Conservation (phyloP, 179 eudicot genomes). For the Patellifolia procumbens region DNA sequence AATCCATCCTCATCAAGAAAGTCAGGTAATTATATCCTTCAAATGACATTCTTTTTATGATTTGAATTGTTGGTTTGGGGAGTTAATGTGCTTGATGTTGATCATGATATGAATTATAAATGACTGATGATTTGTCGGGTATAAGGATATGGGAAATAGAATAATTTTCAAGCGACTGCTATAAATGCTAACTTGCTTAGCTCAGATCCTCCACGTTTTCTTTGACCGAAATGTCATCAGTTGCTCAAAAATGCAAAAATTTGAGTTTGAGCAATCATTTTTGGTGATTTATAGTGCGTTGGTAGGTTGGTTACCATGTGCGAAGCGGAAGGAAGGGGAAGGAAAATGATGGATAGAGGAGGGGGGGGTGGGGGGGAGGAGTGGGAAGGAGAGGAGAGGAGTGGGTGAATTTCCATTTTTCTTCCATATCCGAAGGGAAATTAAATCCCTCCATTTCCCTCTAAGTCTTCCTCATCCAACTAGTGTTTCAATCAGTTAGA, state of each 20-base stretch:
- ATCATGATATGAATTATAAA: not conserved
- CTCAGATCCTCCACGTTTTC: not conserved
- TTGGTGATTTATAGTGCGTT: not conserved
- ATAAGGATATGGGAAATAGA: not conserved
- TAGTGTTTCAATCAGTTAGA: too few species aligned
- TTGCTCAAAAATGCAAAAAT: not conserved
- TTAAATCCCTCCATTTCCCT: too few species aligned
- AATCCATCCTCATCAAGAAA: slow-evolving; percentile 69
- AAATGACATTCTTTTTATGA: not conserved
- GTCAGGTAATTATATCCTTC: slow-evolving; percentile 52
- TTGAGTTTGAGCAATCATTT: not conserved
- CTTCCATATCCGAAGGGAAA: too few species aligned
- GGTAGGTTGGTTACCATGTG: too few species aligned
- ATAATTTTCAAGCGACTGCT: not conserved
- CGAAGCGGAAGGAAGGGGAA: too few species aligned
- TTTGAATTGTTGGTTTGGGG: not conserved
- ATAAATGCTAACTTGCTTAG: not conserved
- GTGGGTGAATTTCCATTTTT: too few species aligned
- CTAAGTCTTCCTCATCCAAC: too few species aligned
- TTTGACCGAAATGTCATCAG: not conserved
- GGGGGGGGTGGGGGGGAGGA: too few species aligned
- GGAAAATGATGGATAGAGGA: too few species aligned
- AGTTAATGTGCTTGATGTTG: not conserved
- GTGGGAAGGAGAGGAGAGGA: too few species aligned
- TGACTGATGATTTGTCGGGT: not conserved